Conservation (phyloP, 495 filamentous ascomycete species). For the Friedmanniomyces simplex region DNA sequence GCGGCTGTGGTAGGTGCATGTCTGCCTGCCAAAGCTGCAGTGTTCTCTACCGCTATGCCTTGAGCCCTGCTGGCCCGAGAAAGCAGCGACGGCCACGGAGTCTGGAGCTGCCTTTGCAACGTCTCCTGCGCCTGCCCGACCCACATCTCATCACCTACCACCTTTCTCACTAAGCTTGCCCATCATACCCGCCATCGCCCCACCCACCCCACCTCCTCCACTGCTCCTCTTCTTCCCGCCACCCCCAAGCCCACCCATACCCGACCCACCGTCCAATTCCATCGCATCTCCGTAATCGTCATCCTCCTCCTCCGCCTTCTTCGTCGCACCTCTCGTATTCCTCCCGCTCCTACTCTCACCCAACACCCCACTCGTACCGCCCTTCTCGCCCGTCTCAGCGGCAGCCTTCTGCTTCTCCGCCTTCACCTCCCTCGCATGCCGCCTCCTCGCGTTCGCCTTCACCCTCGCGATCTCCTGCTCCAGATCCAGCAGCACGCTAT, state of each 20-base stretch:
- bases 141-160: background rate
- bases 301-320: conserved; percentile 34
- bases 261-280: conserved; percentile 47
- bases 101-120: too few species aligned
- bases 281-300: conserved; percentile 46
- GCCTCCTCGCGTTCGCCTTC: conserved; percentile 37
- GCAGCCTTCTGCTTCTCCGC: conserved; percentile 32
- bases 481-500: conserved; percentile 59
- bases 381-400: conserved; percentile 36
- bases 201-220: background rate
- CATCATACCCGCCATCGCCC: conserved; percentile 17
- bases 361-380: conserved; percentile 26
- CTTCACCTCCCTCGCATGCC: conserved; percentile 35
- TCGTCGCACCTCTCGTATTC: conserved; percentile 15
- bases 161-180: conserved; percentile 19
- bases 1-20: too few species aligned
- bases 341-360: conserved; percentile 29
- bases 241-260: conserved; percentile 22
- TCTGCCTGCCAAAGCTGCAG: too few species aligned
- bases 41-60: too few species aligned
- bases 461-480: conserved; percentile 57
- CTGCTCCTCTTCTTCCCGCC: conserved; percentile 26
- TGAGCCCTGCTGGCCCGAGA: too few species aligned
- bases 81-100: too few species aligned
- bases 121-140: too few species aligned